phyloP scores from a whole-genome alignment of 2,329 filamentous ascomycete genomes.

The Aspergillus ruber region DNA sequence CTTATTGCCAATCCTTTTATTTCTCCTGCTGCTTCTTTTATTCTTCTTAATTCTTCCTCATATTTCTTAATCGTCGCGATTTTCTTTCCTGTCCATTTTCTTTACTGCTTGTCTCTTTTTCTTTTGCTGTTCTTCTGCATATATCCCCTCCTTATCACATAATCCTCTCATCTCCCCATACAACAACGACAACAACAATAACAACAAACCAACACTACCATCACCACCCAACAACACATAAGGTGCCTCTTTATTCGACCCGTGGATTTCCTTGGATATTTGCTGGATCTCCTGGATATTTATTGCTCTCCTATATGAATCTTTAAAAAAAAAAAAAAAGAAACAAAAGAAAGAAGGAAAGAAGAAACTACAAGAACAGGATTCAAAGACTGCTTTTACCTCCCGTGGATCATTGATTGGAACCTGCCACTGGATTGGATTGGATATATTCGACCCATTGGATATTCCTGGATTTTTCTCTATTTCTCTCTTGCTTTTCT shows the following conservation, averaged over 20 bases:
- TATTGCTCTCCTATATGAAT: no score
- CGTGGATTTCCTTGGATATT: no score
- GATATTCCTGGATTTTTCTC: constrained; percentile 4
- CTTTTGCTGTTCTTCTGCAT: constrained; percentile 15
- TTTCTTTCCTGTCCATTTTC: constrained; percentile 14
- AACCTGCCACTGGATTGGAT: background rate
- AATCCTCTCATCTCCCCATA: constrained; percentile 5
- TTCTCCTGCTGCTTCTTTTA: constrained; percentile 4
- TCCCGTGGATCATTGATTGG: no score
- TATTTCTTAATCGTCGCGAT: constrained; percentile 5
- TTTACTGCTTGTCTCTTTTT: constrained; percentile 7
- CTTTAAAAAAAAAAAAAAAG: no score
- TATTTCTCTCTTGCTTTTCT: constrained; percentile 5
- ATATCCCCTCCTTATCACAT: constrained; percentile 42
- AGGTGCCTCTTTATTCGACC: no score
- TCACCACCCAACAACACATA: no score
- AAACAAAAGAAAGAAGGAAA: no score
- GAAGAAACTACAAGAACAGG: no score
- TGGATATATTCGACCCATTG: background rate
- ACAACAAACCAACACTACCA: no score
- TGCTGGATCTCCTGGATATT: no score
- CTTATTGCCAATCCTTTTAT: background rate
- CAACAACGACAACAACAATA: no score
- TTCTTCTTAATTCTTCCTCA: constrained; percentile 4
- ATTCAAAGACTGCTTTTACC: no score